Conservation (phyloP, 176 grass and related monocot genomes). For the Microstegium vimineum region DNA sequence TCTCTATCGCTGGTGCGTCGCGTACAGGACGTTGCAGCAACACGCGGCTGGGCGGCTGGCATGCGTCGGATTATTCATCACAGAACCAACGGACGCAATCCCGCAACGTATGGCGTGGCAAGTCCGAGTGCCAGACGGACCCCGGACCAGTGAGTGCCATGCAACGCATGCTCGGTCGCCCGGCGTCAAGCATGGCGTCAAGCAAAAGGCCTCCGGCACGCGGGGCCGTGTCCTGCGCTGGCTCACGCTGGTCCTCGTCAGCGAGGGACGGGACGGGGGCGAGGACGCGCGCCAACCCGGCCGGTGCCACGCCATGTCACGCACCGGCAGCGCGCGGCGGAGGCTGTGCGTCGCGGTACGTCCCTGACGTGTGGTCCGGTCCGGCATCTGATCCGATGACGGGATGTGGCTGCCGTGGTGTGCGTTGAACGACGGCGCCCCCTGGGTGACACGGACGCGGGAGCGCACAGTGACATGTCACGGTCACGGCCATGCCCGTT, state of each 20-base stretch:
- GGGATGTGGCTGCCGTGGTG: background rate
- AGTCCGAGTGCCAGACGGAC: background rate
- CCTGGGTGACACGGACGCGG: slow-evolving; percentile 18
- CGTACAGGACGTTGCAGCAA: background rate
- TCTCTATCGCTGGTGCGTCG: background rate
- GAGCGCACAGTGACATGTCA: background rate
- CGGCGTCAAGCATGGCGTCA: background rate
- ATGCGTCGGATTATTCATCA: too few species aligned
- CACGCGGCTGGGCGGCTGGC: too few species aligned
- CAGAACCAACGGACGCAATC: background rate
- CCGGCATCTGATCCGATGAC: slow-evolving; percentile 17
- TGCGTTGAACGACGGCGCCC: background rate
- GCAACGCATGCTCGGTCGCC: background rate
- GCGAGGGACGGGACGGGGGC: background rate
- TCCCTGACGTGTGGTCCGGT: background rate
- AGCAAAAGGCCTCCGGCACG: background rate
- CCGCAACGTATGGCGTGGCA: background rate
- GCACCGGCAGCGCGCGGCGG: background rate
- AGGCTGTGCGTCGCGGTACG: background rate
- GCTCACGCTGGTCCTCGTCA: background rate
- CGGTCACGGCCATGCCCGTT: slow-evolving; percentile 26
- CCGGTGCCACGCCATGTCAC: slow-evolving; percentile 5
- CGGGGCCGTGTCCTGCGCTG: background rate
- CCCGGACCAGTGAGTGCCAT: too few species aligned
- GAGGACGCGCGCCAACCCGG: background rate